These are phyloP conservation scores for Panaeolus papilionaceus DNA, from an alignment of 768 basidiomycete genomes.

Conservation along the genomic window DNA sequence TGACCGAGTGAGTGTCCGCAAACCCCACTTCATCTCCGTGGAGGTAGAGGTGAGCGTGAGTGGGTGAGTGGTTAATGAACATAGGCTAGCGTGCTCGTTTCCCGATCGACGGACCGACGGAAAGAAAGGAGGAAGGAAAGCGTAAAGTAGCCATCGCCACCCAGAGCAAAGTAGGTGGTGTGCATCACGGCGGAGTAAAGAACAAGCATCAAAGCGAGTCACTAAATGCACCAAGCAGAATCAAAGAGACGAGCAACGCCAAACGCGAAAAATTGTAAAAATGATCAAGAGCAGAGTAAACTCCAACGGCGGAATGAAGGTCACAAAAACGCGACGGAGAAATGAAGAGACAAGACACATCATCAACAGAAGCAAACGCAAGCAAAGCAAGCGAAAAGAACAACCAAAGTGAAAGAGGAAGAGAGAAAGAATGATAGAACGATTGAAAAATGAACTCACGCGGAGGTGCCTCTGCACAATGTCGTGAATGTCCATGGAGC, in stretches of 20 bases:
- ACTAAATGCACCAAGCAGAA: background rate
- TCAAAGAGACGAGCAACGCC: too few species aligned
- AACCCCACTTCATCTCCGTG: slow-evolving; percentile 14
- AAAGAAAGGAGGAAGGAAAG: background rate
- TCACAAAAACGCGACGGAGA: background rate
- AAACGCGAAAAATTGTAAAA: background rate
- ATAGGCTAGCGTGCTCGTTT: background rate
- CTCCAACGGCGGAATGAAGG: background rate
- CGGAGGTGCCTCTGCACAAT: slow-evolving; percentile 67
- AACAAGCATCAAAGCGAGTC: background rate
- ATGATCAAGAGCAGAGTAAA: background rate
- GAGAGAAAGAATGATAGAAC: background rate
- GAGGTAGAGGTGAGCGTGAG: background rate
- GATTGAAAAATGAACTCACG: slow-evolving; percentile 28
- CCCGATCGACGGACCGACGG: background rate
- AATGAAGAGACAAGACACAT: background rate
- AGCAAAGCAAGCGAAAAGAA: background rate
- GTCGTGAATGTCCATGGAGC: slow-evolving; percentile 61
- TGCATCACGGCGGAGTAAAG: background rate
- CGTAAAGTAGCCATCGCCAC: background rate
- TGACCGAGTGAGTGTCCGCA: background rate
- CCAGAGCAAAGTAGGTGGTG: background rate
- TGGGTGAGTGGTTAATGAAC: background rate
- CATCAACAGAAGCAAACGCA: background rate
- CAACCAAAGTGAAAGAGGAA: background rate